These are phyloP conservation scores for Apiotrichum sp. DNA, from an alignment of 1,284 basidiomycete species.

Conservation along the genomic window DNA sequence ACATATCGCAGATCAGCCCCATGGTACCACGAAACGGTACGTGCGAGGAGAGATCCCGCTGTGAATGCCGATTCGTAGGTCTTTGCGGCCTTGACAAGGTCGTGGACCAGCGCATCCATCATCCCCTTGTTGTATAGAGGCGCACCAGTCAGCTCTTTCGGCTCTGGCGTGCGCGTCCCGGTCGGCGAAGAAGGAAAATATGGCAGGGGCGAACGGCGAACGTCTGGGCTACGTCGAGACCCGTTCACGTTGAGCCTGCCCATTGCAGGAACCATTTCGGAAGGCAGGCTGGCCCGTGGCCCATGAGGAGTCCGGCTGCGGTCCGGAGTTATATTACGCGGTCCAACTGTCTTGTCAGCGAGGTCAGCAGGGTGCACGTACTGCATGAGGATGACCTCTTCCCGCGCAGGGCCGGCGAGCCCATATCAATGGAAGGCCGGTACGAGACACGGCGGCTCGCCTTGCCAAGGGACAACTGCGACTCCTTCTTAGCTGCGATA, in stretches of 20 bases:
- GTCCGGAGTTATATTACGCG: too few species aligned
- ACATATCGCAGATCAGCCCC: slow-evolving; percentile 7
- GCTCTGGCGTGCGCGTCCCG: not conserved
- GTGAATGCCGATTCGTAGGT: slow-evolving; percentile 2
- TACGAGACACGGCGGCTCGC: too few species aligned
- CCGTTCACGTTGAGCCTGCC: not conserved
- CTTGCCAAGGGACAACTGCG: too few species aligned
- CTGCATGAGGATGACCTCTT: too few species aligned
- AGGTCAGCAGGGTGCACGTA: too few species aligned
- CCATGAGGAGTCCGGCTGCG: too few species aligned
- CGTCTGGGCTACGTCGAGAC: not conserved
- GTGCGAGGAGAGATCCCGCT: slow-evolving; percentile 7
- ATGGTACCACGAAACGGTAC: slow-evolving; percentile 11
- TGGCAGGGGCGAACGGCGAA: not conserved
- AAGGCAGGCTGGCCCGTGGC: too few species aligned
- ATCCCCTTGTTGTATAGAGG: slow-evolving; percentile 8
- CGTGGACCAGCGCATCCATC: not conserved
- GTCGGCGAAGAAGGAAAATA: not conserved
- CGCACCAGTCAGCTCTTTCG: slow-evolving; percentile 2
- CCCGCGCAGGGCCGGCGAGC: too few species aligned
- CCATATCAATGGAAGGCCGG: too few species aligned
- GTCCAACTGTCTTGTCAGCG: too few species aligned
- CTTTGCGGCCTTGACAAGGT: slow-evolving; percentile 1
- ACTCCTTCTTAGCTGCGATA: too few species aligned
- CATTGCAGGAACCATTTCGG: not conserved